These are phyloP conservation scores for Larix kaempferi DNA, from an alignment of 75 land plant genomes.

Conservation along the genomic window DNA sequence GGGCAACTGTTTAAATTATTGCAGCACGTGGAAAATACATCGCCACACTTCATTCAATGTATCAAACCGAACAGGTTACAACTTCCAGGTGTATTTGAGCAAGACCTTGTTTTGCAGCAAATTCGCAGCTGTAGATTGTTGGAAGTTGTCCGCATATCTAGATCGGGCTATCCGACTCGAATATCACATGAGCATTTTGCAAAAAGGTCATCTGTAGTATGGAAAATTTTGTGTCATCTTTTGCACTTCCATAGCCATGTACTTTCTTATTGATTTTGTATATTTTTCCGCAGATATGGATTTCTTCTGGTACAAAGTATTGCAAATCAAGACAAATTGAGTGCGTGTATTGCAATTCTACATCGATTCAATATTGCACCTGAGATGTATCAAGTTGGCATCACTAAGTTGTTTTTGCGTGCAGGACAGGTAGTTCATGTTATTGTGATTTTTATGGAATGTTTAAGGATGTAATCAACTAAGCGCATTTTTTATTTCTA, in stretches of 20 bases:
- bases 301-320: conserved; percentile 70
- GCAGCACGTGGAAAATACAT: conserved; percentile 84
- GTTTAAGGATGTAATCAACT: background rate
- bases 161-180: conserved; percentile 88
- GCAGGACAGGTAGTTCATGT: conserved; percentile 77
- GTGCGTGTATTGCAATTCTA: conserved; percentile 89
- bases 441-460: background rate
- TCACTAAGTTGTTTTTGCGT: conserved; percentile 96
- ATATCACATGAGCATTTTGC: conserved; percentile 89
- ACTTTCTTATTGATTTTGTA: background rate
- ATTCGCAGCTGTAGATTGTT: conserved; percentile 92
- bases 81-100: conserved; percentile 69
- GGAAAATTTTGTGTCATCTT: background rate
- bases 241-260: background rate
- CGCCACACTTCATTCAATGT: conserved; percentile 94
- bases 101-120: conserved; percentile 87
- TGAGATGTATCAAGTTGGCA: conserved; percentile 99
- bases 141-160: conserved; percentile 89
- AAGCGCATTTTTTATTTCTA: background rate
- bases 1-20: conserved; percentile 85
- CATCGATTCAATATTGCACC: conserved; percentile 83
- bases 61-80: conserved; percentile 92
- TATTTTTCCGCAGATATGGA: conserved; percentile 64
- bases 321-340: conserved; percentile 67
- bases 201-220: conserved; percentile 50